Evolutionary conservation across 2,329 filamentous ascomycete species (phyloP).

Genomic region (Neodidymelliopsis sp.): DNA sequence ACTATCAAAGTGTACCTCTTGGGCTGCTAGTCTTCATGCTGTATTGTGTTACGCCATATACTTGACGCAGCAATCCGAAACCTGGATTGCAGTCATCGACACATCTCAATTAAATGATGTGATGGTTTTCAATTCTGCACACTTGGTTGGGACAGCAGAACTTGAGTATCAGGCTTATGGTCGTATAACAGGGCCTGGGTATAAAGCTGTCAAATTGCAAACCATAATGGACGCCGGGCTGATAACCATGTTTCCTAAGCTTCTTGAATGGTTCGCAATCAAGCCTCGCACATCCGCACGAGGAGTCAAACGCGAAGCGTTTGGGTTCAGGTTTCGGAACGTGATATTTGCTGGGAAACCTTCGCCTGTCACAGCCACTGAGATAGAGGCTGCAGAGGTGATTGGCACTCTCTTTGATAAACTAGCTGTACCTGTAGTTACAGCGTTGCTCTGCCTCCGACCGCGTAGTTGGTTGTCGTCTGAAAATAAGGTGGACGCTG

Average conservation of each 20-base stretch:
- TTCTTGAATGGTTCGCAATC: too few species aligned
- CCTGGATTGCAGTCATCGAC: slow-evolving; percentile 11
- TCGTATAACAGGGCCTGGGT: slow-evolving; percentile 6
- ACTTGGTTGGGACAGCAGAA: background rate
- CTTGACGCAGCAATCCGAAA: background rate
- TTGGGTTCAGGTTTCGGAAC: background rate
- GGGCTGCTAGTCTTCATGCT: slow-evolving; percentile 10
- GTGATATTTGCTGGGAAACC: background rate
- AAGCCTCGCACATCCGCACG: too few species aligned
- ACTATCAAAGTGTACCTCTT: slow-evolving; percentile 9
- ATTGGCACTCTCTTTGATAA: background rate
- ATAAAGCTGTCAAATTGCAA: background rate
- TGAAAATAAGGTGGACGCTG: too few species aligned
- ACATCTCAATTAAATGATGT: slow-evolving; percentile 4
- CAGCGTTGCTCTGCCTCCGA: background rate
- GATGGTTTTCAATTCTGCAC: slow-evolving; percentile 10
- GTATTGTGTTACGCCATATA: slow-evolving; percentile 9
- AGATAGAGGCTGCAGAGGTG: background rate
- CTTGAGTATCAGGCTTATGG: slow-evolving; percentile 10
- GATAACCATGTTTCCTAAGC: background rate
- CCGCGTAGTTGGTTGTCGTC: background rate
- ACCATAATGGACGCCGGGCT: background rate
- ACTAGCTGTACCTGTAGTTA: background rate
- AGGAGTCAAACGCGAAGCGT: background rate
- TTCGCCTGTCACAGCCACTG: background rate